A percentile compares a stretch with the other conserved stretches of the same genome.
These are phyloP conservation scores for Iris macrosiphon DNA, from an alignment of 106 monocot genomes.

Conservation along the genomic window DNA sequence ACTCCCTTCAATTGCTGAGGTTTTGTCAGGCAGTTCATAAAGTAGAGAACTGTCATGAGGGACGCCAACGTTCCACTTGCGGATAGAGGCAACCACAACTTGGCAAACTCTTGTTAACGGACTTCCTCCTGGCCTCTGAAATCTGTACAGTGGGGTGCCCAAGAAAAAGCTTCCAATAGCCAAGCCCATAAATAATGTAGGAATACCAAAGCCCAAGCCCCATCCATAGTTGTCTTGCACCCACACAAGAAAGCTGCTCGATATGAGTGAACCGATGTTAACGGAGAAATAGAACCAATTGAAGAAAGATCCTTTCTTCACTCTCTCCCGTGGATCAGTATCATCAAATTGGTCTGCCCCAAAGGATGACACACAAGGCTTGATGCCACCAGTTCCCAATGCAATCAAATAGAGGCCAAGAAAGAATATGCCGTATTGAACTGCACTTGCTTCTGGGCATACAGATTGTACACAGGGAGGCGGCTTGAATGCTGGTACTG, in stretches of 20 bases:
- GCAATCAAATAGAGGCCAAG: slow-evolving; percentile 71
- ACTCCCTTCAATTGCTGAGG: slow-evolving; percentile 62
- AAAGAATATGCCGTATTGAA: slow-evolving; percentile 60
- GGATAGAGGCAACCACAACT: slow-evolving; percentile 52
- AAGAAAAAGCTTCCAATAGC: slow-evolving; percentile 51
- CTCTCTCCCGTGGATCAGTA: slow-evolving; percentile 45
- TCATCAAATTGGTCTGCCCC: slow-evolving; percentile 90
- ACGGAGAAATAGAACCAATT: slow-evolving; percentile 81
- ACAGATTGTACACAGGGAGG: slow-evolving; percentile 40
- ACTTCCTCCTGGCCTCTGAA: slow-evolving; percentile 62
- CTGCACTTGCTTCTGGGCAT: slow-evolving; percentile 39
- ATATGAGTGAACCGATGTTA: slow-evolving; percentile 62
- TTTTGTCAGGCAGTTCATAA: slow-evolving; percentile 40
- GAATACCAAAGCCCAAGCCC: slow-evolving; percentile 76
- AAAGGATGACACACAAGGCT: slow-evolving; percentile 72
- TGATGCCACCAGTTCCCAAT: slow-evolving; percentile 79
- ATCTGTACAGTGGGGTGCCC: slow-evolving; percentile 48
- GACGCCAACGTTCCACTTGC: slow-evolving; percentile 34
- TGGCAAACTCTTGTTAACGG: slow-evolving; percentile 60
- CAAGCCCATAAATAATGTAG: slow-evolving; percentile 60
- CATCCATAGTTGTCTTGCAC: slow-evolving; percentile 74
- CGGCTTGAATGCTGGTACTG: slow-evolving; percentile 45
- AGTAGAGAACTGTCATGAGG: slow-evolving; percentile 44
- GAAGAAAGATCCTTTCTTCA: slow-evolving; percentile 70
- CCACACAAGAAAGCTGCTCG: slow-evolving; percentile 58